Evolutionary conservation across 2,329 filamentous ascomycete species (phyloP), one percentile per base, ranked within the genome.

Genomic region (Monosporascus sp.): DNA sequence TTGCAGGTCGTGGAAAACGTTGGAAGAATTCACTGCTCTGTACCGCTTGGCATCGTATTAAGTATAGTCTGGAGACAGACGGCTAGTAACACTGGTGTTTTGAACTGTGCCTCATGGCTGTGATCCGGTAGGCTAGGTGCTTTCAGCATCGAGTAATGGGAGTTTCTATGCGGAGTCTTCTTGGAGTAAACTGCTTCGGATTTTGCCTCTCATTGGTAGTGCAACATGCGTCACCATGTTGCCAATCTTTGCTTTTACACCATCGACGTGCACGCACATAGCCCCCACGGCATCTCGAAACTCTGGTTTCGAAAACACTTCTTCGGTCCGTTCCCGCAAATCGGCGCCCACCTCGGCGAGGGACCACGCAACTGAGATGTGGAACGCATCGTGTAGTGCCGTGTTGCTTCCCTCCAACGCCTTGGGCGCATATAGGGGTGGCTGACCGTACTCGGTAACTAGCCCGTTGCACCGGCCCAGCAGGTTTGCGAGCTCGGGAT

Each of bases 281-380:
- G 62, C 63, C 9, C 57, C 62, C 11, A 81, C 51, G 7, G 53
- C 62, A 3, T 57, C 63, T 14, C 65, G 51, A 46, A 61, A 59
- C 9, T 54, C 50, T 6, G 56, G 50, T 5, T 44, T 48, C 4
- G 47, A 55, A 45, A 70, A 72, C 4, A 69, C 57, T 3, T 57
- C 54, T 3, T 66, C 61, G 0, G 75, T 79, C 25, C 62, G 63
- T 48, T 67, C 57, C 17, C 64, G 62, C 15, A 79, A 63, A 36
- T 78, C 74, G 3, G 71, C 54, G 6, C 68, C 73, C 0, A 83
- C 84, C 42, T 73, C 67, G 9, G 75, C 69, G 56, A 93, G 77
- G 1, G 82, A 87, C 94, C 93, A 97, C 0, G 87, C 94, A 52
- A 99, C 83, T 46, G 91, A 96, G 54, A 97, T 74, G 70, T 99